A percentile compares a stretch with the other conserved stretches of the same genome.
phyloP scores from a whole-genome alignment of 1,284 basidiomycete species.

The Pulveroboletus sp. region DNA sequence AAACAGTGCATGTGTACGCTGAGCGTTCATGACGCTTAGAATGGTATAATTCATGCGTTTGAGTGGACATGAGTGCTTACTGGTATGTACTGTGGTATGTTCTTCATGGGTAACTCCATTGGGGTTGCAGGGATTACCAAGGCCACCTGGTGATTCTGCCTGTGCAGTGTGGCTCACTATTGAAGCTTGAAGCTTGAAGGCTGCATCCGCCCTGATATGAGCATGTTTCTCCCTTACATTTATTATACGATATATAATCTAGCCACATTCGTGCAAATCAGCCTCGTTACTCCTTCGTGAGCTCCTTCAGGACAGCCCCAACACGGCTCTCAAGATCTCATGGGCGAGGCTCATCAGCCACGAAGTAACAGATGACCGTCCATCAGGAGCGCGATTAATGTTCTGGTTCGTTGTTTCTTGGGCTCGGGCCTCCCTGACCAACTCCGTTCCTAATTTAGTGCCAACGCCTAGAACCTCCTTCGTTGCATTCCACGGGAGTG shows the following conservation, averaged over 20 bases:
- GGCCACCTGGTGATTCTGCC: too few relatives aligned
- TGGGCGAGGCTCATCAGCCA: conserved; percentile 25
- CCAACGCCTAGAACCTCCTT: conserved; percentile 13
- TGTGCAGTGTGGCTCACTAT: too few relatives aligned
- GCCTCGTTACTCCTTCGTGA: background rate
- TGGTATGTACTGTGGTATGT: too few relatives aligned
- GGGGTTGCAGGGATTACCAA: too few relatives aligned
- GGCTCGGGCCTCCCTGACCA: conserved; percentile 23
- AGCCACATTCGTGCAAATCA: background rate
- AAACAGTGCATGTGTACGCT: background rate
- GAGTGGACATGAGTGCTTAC: background rate
- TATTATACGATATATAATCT: too few relatives aligned
- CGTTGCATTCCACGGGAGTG: conserved; percentile 14
- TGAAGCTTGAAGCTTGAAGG: too few relatives aligned
- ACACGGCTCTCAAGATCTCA: conserved; percentile 26
- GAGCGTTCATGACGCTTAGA: background rate
- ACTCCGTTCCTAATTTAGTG: conserved; percentile 17
- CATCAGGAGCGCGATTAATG: conserved; percentile 7
- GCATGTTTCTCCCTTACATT: too few relatives aligned
- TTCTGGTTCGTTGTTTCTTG: conserved; percentile 3
- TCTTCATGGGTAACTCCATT: too few relatives aligned
- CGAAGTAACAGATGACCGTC: conserved; percentile 22
- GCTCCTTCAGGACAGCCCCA: conserved; percentile 23
- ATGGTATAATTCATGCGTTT: background rate
- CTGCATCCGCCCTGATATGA: too few relatives aligned